Evolutionary conservation across 305 asterid genomes (phyloP).

Genomic region (Striga hermonthica): DNA sequence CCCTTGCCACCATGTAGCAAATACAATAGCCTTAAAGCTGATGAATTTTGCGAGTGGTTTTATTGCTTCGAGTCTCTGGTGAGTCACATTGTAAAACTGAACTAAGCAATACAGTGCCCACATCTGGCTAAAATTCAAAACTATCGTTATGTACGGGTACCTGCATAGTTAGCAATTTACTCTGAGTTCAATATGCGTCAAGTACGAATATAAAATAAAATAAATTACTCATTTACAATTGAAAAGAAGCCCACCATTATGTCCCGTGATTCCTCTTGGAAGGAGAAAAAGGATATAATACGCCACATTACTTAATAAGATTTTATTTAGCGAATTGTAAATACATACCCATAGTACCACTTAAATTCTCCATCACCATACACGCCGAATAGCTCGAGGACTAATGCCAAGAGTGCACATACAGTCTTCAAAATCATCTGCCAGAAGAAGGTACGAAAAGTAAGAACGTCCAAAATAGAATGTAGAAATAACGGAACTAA

Average conservation of each 20-base stretch:
- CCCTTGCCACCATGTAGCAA: conserved; percentile 99
- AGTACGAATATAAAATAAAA: neutral
- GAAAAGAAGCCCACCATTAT: neutral
- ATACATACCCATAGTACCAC: conserved; percentile 82
- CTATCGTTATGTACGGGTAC: conserved; percentile 73
- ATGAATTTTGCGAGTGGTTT: conserved; percentile 87
- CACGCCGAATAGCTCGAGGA: conserved; percentile 73
- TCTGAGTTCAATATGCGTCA: no score
- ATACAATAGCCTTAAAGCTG: conserved; percentile 92
- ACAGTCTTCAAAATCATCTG: conserved; percentile 94
- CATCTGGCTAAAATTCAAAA: conserved; percentile 88
- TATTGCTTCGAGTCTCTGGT: conserved; percentile 62
- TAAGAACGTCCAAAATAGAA: conserved; percentile 11
- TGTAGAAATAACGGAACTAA: neutral
- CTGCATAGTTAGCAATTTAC: conserved; percentile 33
- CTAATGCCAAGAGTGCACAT: conserved; percentile 70
- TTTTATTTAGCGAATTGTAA: neutral
- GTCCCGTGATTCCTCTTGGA: no score
- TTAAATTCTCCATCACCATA: conserved; percentile 91
- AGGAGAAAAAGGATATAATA: no score
- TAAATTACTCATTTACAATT: neutral
- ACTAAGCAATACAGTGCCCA: conserved; percentile 92
- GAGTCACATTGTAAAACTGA: conserved; percentile 79
- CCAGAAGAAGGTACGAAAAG: neutral
- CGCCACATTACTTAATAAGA: no score